phyloP scores from a whole-genome alignment of 495 filamentous ascomycete species.

The Podospora australis region DNA sequence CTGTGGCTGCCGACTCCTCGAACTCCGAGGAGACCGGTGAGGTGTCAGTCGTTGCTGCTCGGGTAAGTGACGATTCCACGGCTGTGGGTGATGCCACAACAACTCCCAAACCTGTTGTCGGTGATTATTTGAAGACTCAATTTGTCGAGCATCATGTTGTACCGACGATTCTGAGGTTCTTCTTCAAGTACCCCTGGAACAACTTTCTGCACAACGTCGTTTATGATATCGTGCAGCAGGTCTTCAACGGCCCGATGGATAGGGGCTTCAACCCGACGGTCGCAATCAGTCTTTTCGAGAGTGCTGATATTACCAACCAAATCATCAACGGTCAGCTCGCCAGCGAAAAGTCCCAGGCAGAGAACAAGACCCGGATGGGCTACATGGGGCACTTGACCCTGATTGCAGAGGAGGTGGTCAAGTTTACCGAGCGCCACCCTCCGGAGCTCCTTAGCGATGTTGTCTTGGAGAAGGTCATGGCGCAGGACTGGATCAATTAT shows the following conservation, averaged over 20 bases:
- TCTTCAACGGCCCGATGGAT: slow-evolving; percentile 98
- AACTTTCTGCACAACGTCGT: slow-evolving; percentile 99
- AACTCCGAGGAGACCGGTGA: slow-evolving; percentile 11
- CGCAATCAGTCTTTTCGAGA: slow-evolving; percentile 89
- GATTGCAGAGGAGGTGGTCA: slow-evolving; percentile 97
- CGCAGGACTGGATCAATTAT: slow-evolving; percentile 85
- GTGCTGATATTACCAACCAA: slow-evolving; percentile 78
- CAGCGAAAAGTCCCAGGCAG: slow-evolving; percentile 75
- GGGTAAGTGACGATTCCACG: slow-evolving; percentile 9
- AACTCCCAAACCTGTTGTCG: slow-evolving; percentile 70
- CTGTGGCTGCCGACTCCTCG: background rate
- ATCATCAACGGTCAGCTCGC: slow-evolving; percentile 85
- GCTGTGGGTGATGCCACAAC: slow-evolving; percentile 12
- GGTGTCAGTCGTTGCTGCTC: slow-evolving; percentile 11
- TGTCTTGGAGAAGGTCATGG: slow-evolving; percentile 83
- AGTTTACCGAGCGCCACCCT: slow-evolving; percentile 92
- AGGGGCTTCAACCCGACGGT: slow-evolving; percentile 86
- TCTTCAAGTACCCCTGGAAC: slow-evolving; percentile 99
- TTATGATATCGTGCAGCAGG: slow-evolving; percentile 98
- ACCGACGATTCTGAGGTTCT: slow-evolving; percentile 94
- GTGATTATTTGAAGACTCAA: slow-evolving; percentile 92
- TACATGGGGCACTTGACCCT: slow-evolving; percentile 99
- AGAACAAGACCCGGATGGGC: slow-evolving; percentile 83
- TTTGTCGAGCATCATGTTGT: slow-evolving; percentile 94
- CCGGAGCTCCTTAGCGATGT: slow-evolving; percentile 76